Evolutionary conservation across 2,329 filamentous ascomycete species (phyloP).

Genomic region (Kalaharituber pfeilii): DNA sequence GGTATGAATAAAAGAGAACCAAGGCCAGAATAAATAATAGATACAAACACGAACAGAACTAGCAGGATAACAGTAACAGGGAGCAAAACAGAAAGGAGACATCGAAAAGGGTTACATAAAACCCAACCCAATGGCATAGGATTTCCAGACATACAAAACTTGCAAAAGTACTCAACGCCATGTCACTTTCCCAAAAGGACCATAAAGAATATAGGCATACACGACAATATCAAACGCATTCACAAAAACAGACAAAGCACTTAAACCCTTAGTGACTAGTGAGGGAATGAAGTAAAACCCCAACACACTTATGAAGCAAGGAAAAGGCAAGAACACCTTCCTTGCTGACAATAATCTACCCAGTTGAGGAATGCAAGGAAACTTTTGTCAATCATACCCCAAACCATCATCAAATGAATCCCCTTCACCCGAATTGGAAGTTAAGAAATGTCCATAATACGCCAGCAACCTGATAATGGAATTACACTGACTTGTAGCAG

Average conservation of each 20-base stretch:
- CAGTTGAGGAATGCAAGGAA: neutral
- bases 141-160: neutral
- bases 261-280: neutral
- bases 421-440: too few relatives aligned
- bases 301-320: neutral
- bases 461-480: neutral
- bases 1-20: too few relatives aligned
- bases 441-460: too few relatives aligned
- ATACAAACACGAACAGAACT: too few relatives aligned
- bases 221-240: neutral
- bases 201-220: neutral
- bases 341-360: neutral
- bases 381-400: neutral
- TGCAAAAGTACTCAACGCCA: neutral
- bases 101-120: neutral
- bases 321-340: neutral
- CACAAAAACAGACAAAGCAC: neutral
- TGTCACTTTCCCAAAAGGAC: neutral
- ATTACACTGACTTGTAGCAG: neutral
- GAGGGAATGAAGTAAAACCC: neutral
- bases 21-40: too few relatives aligned
- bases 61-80: too few relatives aligned
- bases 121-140: neutral
- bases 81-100: neutral
- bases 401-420: neutral